These are phyloP conservation scores for Geotrichum restrictum DNA, from an alignment of 1,139 yeast species.

Conservation along the genomic window DNA sequence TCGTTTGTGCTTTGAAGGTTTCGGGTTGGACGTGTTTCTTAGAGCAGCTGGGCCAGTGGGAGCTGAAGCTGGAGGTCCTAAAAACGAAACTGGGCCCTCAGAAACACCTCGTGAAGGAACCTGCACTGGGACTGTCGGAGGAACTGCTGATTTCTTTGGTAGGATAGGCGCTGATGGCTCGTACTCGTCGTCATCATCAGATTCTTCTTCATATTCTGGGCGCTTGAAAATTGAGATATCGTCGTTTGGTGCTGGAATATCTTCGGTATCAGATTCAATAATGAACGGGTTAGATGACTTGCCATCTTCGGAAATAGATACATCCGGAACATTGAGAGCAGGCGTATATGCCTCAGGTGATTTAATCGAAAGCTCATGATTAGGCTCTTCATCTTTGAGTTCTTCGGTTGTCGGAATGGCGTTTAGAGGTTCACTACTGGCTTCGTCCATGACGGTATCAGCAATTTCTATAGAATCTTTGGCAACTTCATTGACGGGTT, in stretches of 20 bases:
- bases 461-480: background rate
- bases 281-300: conserved; percentile 3
- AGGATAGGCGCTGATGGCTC: conserved; percentile 16
- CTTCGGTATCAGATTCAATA: conserved; percentile 8
- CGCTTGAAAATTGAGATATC: background rate
- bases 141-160: conserved; percentile 9
- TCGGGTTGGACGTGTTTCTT: background rate
- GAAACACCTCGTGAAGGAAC: no score
- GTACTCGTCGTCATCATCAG: conserved; percentile 16
- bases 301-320: background rate
- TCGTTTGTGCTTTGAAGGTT: conserved; percentile 31
- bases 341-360: background rate
- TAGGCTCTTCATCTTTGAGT: no score
- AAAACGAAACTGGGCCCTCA: background rate
- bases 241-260: background rate
- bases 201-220: background rate
- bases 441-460: background rate
- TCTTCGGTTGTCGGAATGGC: no score
- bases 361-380: no score
- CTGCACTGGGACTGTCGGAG: background rate
- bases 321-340: background rate
- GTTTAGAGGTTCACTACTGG: background rate
- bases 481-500: background rate
- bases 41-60: conserved; percentile 1
- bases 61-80: background rate